phyloP scores from a whole-genome alignment of 768 basidiomycete genomes.

The Hortiboletus flavorubellus region DNA sequence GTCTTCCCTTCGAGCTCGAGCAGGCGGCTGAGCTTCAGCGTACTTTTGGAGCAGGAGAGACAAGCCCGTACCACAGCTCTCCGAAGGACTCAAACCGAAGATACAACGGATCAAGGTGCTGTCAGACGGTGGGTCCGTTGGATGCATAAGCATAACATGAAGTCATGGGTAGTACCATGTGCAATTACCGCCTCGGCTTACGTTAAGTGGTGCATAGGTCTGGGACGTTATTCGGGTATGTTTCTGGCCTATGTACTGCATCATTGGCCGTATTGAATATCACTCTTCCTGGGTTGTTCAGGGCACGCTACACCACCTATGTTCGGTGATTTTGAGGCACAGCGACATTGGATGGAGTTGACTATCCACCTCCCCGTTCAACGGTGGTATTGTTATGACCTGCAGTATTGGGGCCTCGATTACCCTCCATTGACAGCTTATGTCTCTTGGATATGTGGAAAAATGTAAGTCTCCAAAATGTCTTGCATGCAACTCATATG shows the following conservation, averaged over 20 bases:
- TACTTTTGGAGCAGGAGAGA: constrained; percentile 38
- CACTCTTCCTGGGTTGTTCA: constrained; percentile 20
- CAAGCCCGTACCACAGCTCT: constrained; percentile 13
- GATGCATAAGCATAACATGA: constrained; percentile 71
- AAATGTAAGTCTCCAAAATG: constrained; percentile 51
- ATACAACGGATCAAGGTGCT: constrained; percentile 36
- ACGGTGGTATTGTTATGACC: constrained; percentile 87
- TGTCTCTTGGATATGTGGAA: constrained; percentile 78
- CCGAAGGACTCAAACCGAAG: constrained; percentile 13
- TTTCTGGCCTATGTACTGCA: background rate
- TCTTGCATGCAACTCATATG: constrained; percentile 2
- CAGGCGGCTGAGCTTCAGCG: constrained; percentile 39
- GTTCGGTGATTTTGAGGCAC: constrained; percentile 92
- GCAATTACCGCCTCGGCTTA: constrained; percentile 51
- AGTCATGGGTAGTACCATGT: constrained; percentile 55
- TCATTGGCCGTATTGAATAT: background rate
- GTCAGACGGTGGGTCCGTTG: constrained; percentile 68
- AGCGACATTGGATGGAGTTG: constrained; percentile 94
- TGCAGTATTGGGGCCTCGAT: constrained; percentile 92
- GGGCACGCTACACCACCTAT: constrained; percentile 73
- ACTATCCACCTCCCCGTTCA: constrained; percentile 70
- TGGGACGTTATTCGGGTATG: constrained; percentile 84
- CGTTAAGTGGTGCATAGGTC: constrained; percentile 66
- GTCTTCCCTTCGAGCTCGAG: constrained; percentile 20
- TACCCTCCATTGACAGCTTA: constrained; percentile 95